Evolutionary conservation across 768 basidiomycete genomes (phyloP).

Genomic region (Suillus ampliporus): DNA sequence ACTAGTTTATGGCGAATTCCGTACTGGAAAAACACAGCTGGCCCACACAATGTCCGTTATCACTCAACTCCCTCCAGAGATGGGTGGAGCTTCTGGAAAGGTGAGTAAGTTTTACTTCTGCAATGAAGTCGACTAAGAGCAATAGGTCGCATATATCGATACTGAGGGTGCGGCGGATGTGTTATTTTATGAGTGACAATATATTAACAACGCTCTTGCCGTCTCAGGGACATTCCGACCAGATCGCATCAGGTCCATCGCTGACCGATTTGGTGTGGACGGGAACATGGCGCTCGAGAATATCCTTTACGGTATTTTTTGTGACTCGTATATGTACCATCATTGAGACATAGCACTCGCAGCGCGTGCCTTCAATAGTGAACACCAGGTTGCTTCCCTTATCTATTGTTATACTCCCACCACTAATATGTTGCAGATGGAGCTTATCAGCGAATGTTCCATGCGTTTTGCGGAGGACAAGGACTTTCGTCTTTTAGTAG

Average conservation of each 20-base stretch:
- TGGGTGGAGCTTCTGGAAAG: constrained; percentile 92
- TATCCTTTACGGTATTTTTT: constrained; percentile 78
- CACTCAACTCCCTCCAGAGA: constrained; percentile 84
- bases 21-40: constrained; percentile 95
- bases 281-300: constrained; percentile 87
- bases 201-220: constrained; percentile 27
- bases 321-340: not conserved
- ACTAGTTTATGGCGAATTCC: constrained; percentile 92
- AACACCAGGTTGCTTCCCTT: constrained; percentile 72
- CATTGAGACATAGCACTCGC: constrained; percentile 22
- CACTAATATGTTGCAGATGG: constrained; percentile 62
- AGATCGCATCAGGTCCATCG: constrained; percentile 89
- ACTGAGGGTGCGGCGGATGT: constrained; percentile 64
- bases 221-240: constrained; percentile 89
- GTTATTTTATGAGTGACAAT: not conserved
- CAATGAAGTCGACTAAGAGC: not conserved
- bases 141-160: constrained; percentile 88
- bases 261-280: constrained; percentile 94
- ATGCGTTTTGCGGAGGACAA: constrained; percentile 90
- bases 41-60: constrained; percentile 96
- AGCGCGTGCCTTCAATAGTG: constrained; percentile 92
- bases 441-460: constrained; percentile 89
- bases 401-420: constrained; percentile 10
- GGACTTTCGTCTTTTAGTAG: constrained; percentile 74
- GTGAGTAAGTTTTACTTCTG: constrained; percentile 39